These are phyloP conservation scores for Xylaria sp. DNA, from an alignment of 2,329 filamentous ascomycete species.

Conservation along the genomic window DNA sequence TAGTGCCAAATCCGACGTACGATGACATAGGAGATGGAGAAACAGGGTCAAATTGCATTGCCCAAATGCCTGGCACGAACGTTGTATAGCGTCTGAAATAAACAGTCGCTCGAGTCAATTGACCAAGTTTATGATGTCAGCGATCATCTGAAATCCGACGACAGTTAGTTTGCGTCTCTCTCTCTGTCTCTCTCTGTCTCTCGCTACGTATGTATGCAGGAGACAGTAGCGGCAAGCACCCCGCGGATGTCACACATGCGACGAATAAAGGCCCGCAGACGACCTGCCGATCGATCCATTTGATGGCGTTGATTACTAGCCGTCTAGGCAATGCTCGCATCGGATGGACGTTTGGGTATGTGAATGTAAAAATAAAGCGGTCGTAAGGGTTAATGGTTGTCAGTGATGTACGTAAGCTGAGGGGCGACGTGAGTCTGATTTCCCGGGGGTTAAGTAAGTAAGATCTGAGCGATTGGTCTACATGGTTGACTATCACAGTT, in stretches of 20 bases:
- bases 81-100: neutral
- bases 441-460: neutral
- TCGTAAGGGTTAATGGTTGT: slow-evolving; percentile 2
- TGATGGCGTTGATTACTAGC: slow-evolving; percentile 17
- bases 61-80: neutral
- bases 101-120: slow-evolving; percentile 5
- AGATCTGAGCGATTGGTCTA: slow-evolving; percentile 3
- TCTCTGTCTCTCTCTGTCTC: too few species aligned
- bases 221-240: neutral
- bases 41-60: neutral
- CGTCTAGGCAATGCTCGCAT: neutral
- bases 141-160: slow-evolving; percentile 23
- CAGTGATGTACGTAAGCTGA: slow-evolving; percentile 31
- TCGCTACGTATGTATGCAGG: too few species aligned
- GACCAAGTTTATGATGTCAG: slow-evolving; percentile 34
- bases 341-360: slow-evolving; percentile 8
- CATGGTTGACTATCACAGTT: slow-evolving; percentile 17
- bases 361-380: slow-evolving; percentile 15
- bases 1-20: neutral
- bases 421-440: slow-evolving; percentile 21
- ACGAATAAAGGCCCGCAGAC: neutral
- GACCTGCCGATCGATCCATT: slow-evolving; percentile 2
- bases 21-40: slow-evolving; percentile 22
- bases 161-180: neutral
- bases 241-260: slow-evolving; percentile 15